Base-by-base conservation (phyloP, 805 yeast genomes). In the Wickerhamiella hasegawae region DNA sequence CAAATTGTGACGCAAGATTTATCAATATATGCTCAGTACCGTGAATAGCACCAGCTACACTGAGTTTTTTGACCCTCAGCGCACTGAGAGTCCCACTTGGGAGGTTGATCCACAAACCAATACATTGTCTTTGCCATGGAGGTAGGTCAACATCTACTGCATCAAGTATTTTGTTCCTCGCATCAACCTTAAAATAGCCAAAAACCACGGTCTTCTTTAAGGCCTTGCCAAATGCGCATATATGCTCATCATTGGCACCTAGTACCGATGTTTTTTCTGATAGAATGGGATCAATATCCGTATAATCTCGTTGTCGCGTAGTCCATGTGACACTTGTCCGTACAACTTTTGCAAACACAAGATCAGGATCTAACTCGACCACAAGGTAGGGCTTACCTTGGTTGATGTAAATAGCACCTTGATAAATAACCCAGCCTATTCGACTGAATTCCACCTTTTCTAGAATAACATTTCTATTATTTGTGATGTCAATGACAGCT, bases 241-340 rank as follows among this genome's bases (percentile, higher is more conserved):
- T 22, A 17, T 27, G 21, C 18, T 31, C 31, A 2, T 16, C 34
- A 2, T 22, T 33, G 12, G 36, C 15, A 9, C 20, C 28, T 3
- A 39, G 32, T 11, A 19, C 17, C 6, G 35, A 38, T 57, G 34
- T 52, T 26, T 24, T 51, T 42, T 30, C 45, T 18, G 39, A 48
- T 41, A 44, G 49, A 25, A 66, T 53, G 0, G 98, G 96, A 52
- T 90, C 97, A 6, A 90, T 79, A 54, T 90, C 93, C 0, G 95
- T 82, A 47, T 68, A 90, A 54, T 90, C 98, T 37, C 99, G 62
- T 51, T 87, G 97, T 32, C 68, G 66, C 0, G 99, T 90, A 1
- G 72, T 67, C 97, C 97, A 90, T 43, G 87, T 94, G 12, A 90
- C 98, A 47, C 77, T 76, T 0, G 84, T 94, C 34, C 95, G 58